Evolutionary conservation across 805 yeast species (phyloP).

Genomic region (Saccharomycopsis synnaedendra): DNA sequence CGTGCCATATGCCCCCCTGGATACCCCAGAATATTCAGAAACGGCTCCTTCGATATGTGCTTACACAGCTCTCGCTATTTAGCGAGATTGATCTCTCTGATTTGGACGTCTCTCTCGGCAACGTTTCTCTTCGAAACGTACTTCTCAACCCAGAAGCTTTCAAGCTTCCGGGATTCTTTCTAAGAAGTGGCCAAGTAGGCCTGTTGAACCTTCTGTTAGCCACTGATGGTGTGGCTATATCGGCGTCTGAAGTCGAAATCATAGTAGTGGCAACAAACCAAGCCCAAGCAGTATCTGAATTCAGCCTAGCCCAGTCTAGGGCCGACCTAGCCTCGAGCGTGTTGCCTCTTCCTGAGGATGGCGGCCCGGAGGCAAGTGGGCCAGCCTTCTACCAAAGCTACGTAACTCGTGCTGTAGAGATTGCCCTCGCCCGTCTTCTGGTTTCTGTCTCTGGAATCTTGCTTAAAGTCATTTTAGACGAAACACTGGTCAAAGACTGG

Average conservation of each 20-base stretch:
- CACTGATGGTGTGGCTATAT: slow-evolving; percentile 58
- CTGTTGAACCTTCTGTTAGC: slow-evolving; percentile 47
- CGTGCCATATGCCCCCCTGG: slow-evolving; percentile 31
- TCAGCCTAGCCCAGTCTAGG: slow-evolving; percentile 10
- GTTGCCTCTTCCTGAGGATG: slow-evolving; percentile 15
- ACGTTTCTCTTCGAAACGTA: slow-evolving; percentile 46
- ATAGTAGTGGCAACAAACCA: slow-evolving; percentile 19
- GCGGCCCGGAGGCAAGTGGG: not conserved
- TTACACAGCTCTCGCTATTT: slow-evolving; percentile 72
- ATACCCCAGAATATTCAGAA: slow-evolving; percentile 80
- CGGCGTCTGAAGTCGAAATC: slow-evolving; percentile 44
- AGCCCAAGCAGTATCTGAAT: not conserved
- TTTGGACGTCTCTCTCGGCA: slow-evolving; percentile 66
- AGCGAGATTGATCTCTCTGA: slow-evolving; percentile 75
- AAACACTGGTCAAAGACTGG: slow-evolving; percentile 1
- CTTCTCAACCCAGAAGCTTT: slow-evolving; percentile 61
- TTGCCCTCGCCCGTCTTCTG: slow-evolving; percentile 51
- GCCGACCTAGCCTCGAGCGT: slow-evolving; percentile 21
- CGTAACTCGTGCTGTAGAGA: slow-evolving; percentile 47
- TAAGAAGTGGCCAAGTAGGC: slow-evolving; percentile 51
- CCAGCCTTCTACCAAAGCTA: slow-evolving; percentile 12
- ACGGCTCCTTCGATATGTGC: slow-evolving; percentile 64
- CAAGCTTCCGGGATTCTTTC: slow-evolving; percentile 48
- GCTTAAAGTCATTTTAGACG: slow-evolving; percentile 39
- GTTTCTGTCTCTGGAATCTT: slow-evolving; percentile 36